Evolutionary conservation across 768 basidiomycete species (phyloP), one percentile per base, ranked within the genome.

Genomic region (Ramaria rubella): DNA sequence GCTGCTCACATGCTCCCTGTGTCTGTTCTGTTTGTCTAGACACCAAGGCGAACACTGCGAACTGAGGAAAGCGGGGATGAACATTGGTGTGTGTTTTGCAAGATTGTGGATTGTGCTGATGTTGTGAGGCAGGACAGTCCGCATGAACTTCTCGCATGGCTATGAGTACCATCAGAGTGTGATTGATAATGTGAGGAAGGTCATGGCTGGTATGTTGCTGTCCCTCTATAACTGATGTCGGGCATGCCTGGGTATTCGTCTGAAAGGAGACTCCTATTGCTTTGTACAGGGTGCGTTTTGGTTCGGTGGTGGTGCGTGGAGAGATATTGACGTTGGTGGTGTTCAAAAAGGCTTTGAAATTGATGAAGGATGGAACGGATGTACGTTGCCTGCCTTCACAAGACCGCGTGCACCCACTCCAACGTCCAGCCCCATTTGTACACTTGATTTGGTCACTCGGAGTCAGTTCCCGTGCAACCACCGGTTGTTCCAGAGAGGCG

Each of bases 111-210:
- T 34, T 42, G 50, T 46, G 21, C 56, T 59, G 33, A 58, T 57
- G 42, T 60, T 57, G 30, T n/a, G n/a, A n/a, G n/a, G n/a, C n/a
- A n/a, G n/a, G n/a, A 27, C 54, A 97, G 96, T 99, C 61, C 94
- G 96, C 74, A 98, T 99, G 96, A 99, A 99, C 81, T 99, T 98
- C 72, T 98, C 95, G 54, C 96, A 99, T 83, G 96, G 96, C 46
- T 87, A 99, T 73, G 93, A 94, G 66, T 98, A 95, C 71, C 96
- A 98, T 75, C 94, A 99, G 76, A 94, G 90, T 62, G 96, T 98
- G 63, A 93, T 99, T 69, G 94, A 98, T 77, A 98, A 98, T 78
- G 88, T 93, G 50, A 81, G 94, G 66, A 86, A 85, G 69, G 86
- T 88, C 77, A 80, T 91, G 54, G 81, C 82, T 42, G 73, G 92